Evolutionary conservation across 202 grass and related monocot genomes (phyloP).

Genomic region (Alloteropsis angusta): DNA sequence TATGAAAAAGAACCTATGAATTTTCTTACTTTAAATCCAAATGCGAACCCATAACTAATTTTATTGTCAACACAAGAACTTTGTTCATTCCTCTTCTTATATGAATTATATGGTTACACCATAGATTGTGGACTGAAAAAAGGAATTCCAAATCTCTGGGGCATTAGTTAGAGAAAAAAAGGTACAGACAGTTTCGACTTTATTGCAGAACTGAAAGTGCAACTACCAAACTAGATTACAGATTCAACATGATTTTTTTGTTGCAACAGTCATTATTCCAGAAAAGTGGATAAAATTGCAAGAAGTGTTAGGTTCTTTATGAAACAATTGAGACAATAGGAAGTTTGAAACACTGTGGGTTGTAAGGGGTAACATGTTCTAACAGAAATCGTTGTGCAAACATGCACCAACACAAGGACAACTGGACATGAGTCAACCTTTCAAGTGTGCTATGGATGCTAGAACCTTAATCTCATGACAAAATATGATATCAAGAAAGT

Average conservation of each 20-base stretch:
- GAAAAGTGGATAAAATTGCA: neutral
- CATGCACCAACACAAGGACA: neutral
- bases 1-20: neutral
- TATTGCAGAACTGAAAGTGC: no score
- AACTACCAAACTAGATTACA: neutral
- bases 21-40: neutral
- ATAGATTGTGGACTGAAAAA: no score
- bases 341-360: neutral
- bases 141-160: neutral
- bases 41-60: neutral
- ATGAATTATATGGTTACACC: neutral
- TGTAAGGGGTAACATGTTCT: neutral
- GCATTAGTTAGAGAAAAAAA: no score
- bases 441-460: neutral
- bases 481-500: slow-evolving; percentile 4
- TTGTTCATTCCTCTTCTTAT: neutral
- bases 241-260: no score
- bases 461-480: slow-evolving; percentile 1
- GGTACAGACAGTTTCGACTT: no score
- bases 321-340: neutral
- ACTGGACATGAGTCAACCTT: neutral
- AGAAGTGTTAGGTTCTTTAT: neutral
- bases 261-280: neutral
- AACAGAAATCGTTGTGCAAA: neutral
- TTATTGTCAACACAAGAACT: neutral